Base-by-base conservation (phyloP, 2,329 filamentous ascomycete genomes). In the Pseudogymnoascus sp. region DNA sequence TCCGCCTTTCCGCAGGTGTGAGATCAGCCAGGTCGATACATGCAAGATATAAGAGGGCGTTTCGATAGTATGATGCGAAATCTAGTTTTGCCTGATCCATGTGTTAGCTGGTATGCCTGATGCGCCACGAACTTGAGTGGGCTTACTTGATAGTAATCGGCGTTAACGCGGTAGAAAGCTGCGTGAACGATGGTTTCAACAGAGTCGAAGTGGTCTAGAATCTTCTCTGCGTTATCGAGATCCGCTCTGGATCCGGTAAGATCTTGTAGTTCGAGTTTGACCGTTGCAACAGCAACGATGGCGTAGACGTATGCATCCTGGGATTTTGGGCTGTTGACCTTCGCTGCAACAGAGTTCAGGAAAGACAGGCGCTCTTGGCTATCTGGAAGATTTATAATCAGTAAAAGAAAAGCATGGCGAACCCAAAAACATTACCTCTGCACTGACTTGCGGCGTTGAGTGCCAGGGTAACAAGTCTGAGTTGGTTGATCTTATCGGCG, bases 401-500 rank as follows among this genome's bases (percentile, higher is more conserved):
- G 64, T 48, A 65, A 51, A 39, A 2, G 10, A 39, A 21, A 11
- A 23, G 41, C 37, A 34, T 13, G 2, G 6, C 43, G 5, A 25
- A 14, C 21, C 11, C 5, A 10, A 13, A 25, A 37, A 61, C 39
- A 62, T 75, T 76, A 93, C 91, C 87, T 80, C 84, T 83, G 77
- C 90, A 96, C 80, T 96, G 88, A 72, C 88, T 86, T 62, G 92
- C 92, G 54, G 95, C 90, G 78, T 90, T 90, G 75, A 98, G 80
- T 14, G 92, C 95, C 69, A 99, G 81, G 69, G 90, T 89, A 69
- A 99, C 95, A 70, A 98, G 88, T 83, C 97, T 97, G 68, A 99
- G 83, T 81, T 98, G 93, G 80, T 98, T 99, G 83, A 99, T 97
- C 83, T 96, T 97, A 76, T 96, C 93, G 69, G 93, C 92, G 75